These are phyloP conservation scores for Eimeria falciformis DNA, from an alignment of 169 alveolate genomes.

Conservation along the genomic window DNA sequence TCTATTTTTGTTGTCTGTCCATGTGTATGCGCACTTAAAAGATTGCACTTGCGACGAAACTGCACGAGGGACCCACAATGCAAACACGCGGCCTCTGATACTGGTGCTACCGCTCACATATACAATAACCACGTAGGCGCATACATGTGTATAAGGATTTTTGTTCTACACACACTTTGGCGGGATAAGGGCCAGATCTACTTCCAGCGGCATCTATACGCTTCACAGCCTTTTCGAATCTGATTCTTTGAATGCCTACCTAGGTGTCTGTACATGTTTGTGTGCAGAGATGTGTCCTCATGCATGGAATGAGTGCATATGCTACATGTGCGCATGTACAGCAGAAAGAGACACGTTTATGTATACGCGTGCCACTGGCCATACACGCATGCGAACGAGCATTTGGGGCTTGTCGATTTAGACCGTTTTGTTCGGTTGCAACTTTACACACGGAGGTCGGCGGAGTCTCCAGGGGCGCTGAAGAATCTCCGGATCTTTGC, in stretches of 20 bases:
- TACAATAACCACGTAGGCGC: too few species aligned
- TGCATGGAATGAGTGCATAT: too few species aligned
- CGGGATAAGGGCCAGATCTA: too few species aligned
- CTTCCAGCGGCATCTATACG: too few species aligned
- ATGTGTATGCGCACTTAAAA: neutral
- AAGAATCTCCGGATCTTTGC: neutral
- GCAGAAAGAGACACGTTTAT: neutral
- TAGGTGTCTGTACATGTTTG: neutral
- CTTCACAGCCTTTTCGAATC: too few species aligned
- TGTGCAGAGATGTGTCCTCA: neutral
- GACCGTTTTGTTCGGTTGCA: neutral
- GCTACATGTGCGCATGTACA: neutral
- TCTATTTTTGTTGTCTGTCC: neutral
- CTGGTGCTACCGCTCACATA: too few species aligned
- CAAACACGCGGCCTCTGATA: too few species aligned
- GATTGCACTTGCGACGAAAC: too few species aligned
- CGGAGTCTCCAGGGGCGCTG: neutral
- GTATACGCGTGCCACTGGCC: neutral
- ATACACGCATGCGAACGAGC: neutral
- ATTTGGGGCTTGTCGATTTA: neutral
- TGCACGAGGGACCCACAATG: too few species aligned
- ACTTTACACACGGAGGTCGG: neutral
- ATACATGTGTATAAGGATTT: too few species aligned
- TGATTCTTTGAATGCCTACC: too few species aligned
- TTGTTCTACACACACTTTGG: too few species aligned